Conservation (phyloP, 352 stramenopile species). For the Phytophthora ramorum region DNA sequence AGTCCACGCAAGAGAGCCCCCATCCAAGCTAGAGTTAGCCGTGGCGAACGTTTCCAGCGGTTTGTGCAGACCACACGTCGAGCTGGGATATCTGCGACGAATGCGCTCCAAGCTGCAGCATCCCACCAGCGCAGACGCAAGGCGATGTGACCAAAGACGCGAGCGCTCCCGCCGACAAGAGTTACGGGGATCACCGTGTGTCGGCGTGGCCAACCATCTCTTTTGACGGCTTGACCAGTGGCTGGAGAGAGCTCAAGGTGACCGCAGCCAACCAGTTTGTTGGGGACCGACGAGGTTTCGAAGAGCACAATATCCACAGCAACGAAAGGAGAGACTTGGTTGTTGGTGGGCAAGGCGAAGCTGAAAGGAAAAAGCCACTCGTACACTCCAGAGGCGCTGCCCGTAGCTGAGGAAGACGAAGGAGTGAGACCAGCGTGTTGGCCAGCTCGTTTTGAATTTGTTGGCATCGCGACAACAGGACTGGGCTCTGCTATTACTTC, state of each 20-base stretch:
- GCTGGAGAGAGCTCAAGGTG: constrained; percentile 23
- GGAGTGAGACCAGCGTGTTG: constrained; percentile 31
- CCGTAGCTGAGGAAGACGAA: constrained; percentile 14
- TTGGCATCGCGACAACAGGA: neutral
- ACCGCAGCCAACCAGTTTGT: constrained; percentile 31
- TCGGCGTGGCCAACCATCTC: constrained; percentile 27
- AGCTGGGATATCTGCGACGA: constrained; percentile 35
- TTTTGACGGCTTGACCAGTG: constrained; percentile 15
- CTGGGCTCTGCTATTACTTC: constrained; percentile 5
- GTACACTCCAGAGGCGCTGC: constrained; percentile 18
- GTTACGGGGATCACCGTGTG: constrained; percentile 36
- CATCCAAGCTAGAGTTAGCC: constrained; percentile 60
- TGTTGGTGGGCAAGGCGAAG: constrained; percentile 16
- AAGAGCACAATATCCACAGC: constrained; percentile 38
- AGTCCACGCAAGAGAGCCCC: constrained; percentile 71
- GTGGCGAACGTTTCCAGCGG: constrained; percentile 39
- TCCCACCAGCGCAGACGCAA: constrained; percentile 57
- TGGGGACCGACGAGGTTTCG: constrained; percentile 16
- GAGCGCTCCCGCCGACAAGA: constrained; percentile 7
- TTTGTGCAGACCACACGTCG: constrained; percentile 80
- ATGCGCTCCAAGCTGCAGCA: constrained; percentile 46
- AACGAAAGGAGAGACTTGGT: constrained; percentile 2
- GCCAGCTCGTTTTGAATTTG: neutral
- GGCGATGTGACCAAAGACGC: constrained; percentile 34
- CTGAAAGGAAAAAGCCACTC: constrained; percentile 48